These are phyloP conservation scores for Gnetum montanum DNA, from an alignment of 75 land plant species.

Conservation along the genomic window DNA sequence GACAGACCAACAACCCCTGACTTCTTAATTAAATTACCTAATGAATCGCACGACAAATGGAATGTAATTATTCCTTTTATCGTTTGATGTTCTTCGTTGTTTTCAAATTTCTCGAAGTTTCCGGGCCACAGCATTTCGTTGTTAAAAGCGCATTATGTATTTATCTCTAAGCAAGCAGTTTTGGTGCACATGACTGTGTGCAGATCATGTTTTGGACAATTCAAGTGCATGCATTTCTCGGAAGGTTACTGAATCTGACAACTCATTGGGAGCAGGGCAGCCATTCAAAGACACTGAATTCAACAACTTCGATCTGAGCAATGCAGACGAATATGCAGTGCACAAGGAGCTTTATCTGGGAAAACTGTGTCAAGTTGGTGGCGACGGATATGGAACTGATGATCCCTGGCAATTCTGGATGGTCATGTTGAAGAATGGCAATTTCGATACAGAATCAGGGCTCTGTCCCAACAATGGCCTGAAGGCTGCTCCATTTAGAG, in stretches of 20 bases:
- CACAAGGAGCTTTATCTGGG: conserved; percentile 77
- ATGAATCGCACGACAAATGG: too few species aligned
- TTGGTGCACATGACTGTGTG: too few species aligned
- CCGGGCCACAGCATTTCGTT: too few species aligned
- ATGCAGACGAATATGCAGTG: conserved; percentile 56
- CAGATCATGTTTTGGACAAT: too few species aligned
- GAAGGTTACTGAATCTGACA: background rate
- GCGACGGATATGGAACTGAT: conserved; percentile 3
- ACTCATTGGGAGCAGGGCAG: background rate
- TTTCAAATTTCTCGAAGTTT: too few species aligned
- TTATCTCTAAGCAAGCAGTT: too few species aligned
- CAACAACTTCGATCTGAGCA: background rate
- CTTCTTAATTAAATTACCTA: too few species aligned
- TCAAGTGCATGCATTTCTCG: too few species aligned
- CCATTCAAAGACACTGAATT: background rate
- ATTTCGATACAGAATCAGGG: conserved; percentile 28
- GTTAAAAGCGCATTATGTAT: too few species aligned
- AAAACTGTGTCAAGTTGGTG: conserved; percentile 38
- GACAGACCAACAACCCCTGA: too few species aligned
- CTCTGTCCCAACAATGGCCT: conserved; percentile 32
- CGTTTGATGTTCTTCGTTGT: too few species aligned
- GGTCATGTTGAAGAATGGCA: conserved; percentile 32
- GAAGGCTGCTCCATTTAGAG: conserved; percentile 20
- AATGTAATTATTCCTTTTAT: too few species aligned
- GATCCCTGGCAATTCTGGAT: conserved; percentile 91